Conservation (phyloP, 2,329 filamentous ascomycete genomes). For the Knufia fluminis region DNA sequence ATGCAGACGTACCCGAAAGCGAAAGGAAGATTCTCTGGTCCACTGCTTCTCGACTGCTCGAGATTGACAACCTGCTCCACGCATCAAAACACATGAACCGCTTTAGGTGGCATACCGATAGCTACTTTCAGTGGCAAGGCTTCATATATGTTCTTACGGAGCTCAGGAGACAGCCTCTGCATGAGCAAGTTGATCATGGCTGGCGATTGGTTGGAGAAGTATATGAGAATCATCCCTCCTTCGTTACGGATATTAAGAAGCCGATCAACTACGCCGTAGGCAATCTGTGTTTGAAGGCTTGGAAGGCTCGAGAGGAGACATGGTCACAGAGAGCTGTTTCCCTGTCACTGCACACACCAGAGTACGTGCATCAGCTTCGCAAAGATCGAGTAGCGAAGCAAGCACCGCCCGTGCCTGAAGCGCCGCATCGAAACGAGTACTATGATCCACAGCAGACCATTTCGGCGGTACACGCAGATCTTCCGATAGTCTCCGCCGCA, state of each 20-base stretch:
- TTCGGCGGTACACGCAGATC: not conserved
- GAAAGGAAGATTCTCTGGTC: slow-evolving; percentile 34
- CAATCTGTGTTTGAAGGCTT: slow-evolving; percentile 37
- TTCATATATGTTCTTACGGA: slow-evolving; percentile 43
- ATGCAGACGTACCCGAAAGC: slow-evolving; percentile 24
- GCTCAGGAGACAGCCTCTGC: slow-evolving; percentile 30
- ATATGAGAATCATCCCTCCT: slow-evolving; percentile 35
- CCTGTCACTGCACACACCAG: slow-evolving; percentile 15
- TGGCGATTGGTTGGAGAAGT: slow-evolving; percentile 40
- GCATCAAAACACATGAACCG: slow-evolving; percentile 31
- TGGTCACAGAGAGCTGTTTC: slow-evolving; percentile 13
- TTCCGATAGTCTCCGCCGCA: not conserved
- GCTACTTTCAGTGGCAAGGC: slow-evolving; percentile 45
- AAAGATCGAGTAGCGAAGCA: slow-evolving; percentile 15
- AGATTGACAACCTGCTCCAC: slow-evolving; percentile 34
- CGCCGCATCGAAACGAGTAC: not conserved
- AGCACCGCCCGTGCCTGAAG: not conserved
- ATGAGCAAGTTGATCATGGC: slow-evolving; percentile 29
- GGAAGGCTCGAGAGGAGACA: slow-evolving; percentile 27
- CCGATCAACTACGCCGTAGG: slow-evolving; percentile 36
- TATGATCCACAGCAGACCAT: not conserved
- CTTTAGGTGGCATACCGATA: slow-evolving; percentile 40
- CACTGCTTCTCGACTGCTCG: slow-evolving; percentile 30
- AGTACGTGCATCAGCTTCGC: slow-evolving; percentile 17
- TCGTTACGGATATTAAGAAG: slow-evolving; percentile 28